Evolutionary conservation across 2,329 filamentous ascomycete species (phyloP), one percentile per base, ranked within the genome.

Genomic region (Ophiocordyceps camponoti-saundersi): DNA sequence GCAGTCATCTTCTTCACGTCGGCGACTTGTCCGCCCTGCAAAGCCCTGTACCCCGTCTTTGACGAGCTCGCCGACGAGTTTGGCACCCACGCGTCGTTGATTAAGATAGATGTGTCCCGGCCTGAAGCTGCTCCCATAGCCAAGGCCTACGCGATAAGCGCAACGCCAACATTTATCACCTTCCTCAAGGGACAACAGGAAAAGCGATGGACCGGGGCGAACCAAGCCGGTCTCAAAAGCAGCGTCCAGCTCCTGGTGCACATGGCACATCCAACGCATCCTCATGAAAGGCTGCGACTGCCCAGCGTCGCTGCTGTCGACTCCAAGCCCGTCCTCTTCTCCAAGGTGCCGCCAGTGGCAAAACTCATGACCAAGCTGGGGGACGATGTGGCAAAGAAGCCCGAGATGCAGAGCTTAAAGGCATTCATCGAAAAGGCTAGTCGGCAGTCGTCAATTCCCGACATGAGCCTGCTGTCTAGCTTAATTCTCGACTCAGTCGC

Each of bases 1-100:
- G 85, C 85, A 0, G 76, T 90, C 36, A 73, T 95, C 48, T 95
- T 95, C 69, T 96, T 96, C 66, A 95, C 90, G 0, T 94, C 86
- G 3, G 77, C 83, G 2, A 92, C 82, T 2, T 95, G 89, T 58
- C 75, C 79, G 1, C 88, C 89, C 0, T 95, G 90, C 72, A 90
- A 84, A 61, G 65, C 78, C 16, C 73, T 90, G 2, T 93, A 95
- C 56, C 86, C 89, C 1, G 64, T 81, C 0, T 96, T 86, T 56
- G 83, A 93, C 50, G 72, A 85, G 52, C 69, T 95, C 1, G 88
- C 89, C 2, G 76, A 74, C 23, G 82, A 93, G 58, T 71, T 80
- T 26, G 80, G 75, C 1, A 66, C 74, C 30, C 80, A 80, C 53
- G 80, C 79, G 3, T 67, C 77, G 0, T 73, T 95, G 44, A 80